Percentiles rank a stretch among this genome's conserved stretches.
Conservation (phyloP, 345 rosid species). For the Cardiospermum halicacabum region DNA sequence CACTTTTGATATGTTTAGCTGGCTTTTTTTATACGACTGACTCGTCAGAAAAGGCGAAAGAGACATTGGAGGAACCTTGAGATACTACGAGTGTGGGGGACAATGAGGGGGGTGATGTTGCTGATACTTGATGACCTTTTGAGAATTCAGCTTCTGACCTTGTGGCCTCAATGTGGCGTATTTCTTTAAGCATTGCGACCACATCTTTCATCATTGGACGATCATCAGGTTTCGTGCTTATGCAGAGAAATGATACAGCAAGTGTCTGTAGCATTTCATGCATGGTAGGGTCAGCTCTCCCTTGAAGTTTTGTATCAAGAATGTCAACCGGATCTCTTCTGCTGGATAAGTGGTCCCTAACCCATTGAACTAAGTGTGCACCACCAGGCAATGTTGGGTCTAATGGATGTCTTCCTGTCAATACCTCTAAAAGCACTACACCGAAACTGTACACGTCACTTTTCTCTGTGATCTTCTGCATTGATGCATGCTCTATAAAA, state of each 20-base stretch:
- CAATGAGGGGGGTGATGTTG: slow-evolving; percentile 23
- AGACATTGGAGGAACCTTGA: slow-evolving; percentile 70
- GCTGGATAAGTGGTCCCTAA: slow-evolving; percentile 62
- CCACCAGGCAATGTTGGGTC: slow-evolving; percentile 86
- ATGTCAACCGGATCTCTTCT: slow-evolving; percentile 55
- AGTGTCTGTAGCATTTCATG: slow-evolving; percentile 91
- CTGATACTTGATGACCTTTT: slow-evolving; percentile 32
- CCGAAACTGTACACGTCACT: slow-evolving; percentile 95
- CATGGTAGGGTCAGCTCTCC: slow-evolving; percentile 70
- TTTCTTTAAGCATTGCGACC: slow-evolving; percentile 90
- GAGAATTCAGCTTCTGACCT: slow-evolving; percentile 37
- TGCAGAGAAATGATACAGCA: slow-evolving; percentile 80
- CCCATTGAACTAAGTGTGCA: slow-evolving; percentile 86
- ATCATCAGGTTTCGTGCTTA: slow-evolving; percentile 49
- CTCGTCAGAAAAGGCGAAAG: slow-evolving; percentile 71
- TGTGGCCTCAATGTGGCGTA: slow-evolving; percentile 45
- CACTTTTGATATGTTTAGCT: background rate
- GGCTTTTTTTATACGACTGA: slow-evolving; percentile 37
- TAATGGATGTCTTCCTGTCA: slow-evolving; percentile 88
- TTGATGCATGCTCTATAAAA: slow-evolving; percentile 75
- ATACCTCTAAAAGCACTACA: slow-evolving; percentile 69
- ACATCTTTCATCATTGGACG: slow-evolving; percentile 88
- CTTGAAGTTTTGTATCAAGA: slow-evolving; percentile 72
- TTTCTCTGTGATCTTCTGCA: slow-evolving; percentile 72
- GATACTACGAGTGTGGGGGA: slow-evolving; percentile 44